Evolutionary conservation across 2,329 filamentous ascomycete species (phyloP), one percentile per base, ranked within the genome.

Genomic region (Macrophomina pseudophaseolina): DNA sequence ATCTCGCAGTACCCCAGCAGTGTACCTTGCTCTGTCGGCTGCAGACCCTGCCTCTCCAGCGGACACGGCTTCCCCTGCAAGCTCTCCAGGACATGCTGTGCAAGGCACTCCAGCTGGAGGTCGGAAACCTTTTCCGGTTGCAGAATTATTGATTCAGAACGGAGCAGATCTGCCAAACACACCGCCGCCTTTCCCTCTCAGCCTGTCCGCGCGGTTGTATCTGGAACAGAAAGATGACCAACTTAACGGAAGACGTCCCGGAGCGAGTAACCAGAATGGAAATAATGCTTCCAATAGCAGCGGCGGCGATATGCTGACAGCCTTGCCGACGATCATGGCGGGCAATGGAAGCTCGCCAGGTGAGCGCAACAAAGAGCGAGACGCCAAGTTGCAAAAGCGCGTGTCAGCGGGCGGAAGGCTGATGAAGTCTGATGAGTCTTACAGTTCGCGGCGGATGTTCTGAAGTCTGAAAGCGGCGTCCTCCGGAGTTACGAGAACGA

Each of bases 111-210:
- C 74, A 58, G 80, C 77, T 5, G 78, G 66, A 78, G 79, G 72
- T 35, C 74, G 81, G 42, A 83, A 82, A 72, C 71, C 94, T 0
- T 99, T 99, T 76, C 90, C 95, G 0, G 85, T 98, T 49, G 95
- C 95, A 14, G 95, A 99, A 78, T 82, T 99, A 67, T 85, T 99
- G 14, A 84, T 97, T 14, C 96, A 98, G 73, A 98, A 99, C 74
- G 95, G 95, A 16, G 94, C 94, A 3, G 91, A 97, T 69, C 90
- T 98, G 40, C 94, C 95, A 0, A 75, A 83, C 1, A 82, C 88
- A 2, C 84, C 91, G 68, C 92, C 94, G 0, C 90, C 92, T 0
- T 94, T 98, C 71, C 93, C 93, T 0, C 85, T 99, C 11, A 93
- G 92, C 68, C 84, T 87, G 9, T 90, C 90, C 54, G 94, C 95